Base-by-base conservation (phyloP, 768 basidiomycete species). In the Rhizopogon vulgaris region DNA sequence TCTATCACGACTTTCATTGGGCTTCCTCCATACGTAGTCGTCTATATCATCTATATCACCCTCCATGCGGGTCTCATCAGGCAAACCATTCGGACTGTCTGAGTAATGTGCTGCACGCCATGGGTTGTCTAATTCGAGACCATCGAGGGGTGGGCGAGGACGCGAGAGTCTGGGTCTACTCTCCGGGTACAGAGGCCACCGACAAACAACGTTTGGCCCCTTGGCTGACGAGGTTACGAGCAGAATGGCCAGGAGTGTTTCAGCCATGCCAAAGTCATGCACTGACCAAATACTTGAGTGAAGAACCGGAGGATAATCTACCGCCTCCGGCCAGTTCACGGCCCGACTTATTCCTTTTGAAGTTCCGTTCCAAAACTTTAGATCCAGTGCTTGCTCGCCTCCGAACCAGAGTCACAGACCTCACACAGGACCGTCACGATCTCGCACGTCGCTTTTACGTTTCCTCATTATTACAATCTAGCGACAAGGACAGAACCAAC, bases 141-240 rank as follows among this genome's bases (percentile, higher is more conserved):
- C 66, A 38, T 59, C 65, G 9, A 76, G 71, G 28, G 79, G 72
- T 12, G 85, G 86, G 27, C 75, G 73, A 3, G 91, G 81, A 46
- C 93, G 83, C 48, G 80, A 78, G 27, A 95, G 78, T 52, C 94
- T 78, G 4, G 83, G 75, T 5, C 82, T 70, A 32, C 18, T 45
- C 11, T 70, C 60, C 12, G 91, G 90, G 12, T 73, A 74, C 12
- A 90, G 85, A 0, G 94, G 94, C 87, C 91, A 95, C 56, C 88
- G 77, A 64, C 84, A 93, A 48, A 91, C 85, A 5, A 93, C 70
- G 57, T 74, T 85, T 9, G 84, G 81, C 25, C 87, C 90, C 61
- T 84, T 88, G 6, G 89, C 84, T 8, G 91, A 93, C 11, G 85
- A 84, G 4, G 90, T 90, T 39, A 92, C 88, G 34, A 96, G 80